A percentile compares a stretch with the other conserved stretches of the same genome.
These are phyloP conservation scores for Claviceps spartinae DNA, from an alignment of 2,329 filamentous ascomycete genomes.

Conservation along the genomic window DNA sequence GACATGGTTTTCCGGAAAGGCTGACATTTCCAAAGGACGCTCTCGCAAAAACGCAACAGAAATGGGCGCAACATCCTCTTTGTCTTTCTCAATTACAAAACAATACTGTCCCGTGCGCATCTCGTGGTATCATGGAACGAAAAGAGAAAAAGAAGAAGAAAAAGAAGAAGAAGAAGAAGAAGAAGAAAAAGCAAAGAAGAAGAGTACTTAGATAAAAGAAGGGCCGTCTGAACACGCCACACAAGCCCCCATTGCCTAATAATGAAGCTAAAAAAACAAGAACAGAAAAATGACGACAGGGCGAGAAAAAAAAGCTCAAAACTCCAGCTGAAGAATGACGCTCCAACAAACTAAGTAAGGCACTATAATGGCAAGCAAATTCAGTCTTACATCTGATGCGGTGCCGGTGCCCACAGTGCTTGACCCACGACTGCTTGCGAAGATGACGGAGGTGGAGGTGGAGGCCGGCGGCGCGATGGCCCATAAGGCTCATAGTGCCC, in stretches of 20 bases:
- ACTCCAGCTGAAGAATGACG: not conserved
- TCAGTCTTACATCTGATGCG: not conserved
- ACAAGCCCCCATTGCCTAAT: not conserved
- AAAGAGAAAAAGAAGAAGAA: not conserved
- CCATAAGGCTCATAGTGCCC: slow-evolving; percentile 2
- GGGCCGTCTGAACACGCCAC: not conserved
- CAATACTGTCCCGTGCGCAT: not conserved
- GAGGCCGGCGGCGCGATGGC: not conserved
- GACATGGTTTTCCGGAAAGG: no score
- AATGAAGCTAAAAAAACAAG: not conserved
- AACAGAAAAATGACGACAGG: not conserved
- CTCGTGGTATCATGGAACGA: slow-evolving; percentile 1
- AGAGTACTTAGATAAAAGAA: not conserved
- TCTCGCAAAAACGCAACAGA: no score
- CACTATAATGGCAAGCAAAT: not conserved
- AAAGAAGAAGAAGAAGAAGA: not conserved
- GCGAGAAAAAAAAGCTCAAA: not conserved
- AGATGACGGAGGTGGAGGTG: not conserved
- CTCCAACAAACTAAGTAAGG: not conserved
- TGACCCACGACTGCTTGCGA: slow-evolving; percentile 6
- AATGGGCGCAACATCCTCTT: no score
- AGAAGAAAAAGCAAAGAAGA: not conserved
- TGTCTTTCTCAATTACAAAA: not conserved
- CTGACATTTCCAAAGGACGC: no score
- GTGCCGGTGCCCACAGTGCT: slow-evolving; percentile 7